Conservation (phyloP, 495 filamentous ascomycete species). For the Penicillium ochrochloron region DNA sequence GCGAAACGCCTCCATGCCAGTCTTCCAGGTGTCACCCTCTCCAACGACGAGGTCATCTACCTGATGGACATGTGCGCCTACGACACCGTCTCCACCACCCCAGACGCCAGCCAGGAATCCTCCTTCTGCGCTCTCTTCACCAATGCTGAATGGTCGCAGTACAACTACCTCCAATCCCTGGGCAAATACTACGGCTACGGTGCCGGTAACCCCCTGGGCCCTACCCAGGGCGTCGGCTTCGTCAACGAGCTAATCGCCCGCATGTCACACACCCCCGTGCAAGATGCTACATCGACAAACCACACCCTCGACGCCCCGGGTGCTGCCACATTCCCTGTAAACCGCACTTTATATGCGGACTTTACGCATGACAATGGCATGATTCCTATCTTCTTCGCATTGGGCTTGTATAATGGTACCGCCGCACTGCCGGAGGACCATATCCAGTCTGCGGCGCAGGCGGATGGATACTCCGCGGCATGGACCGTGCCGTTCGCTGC, state of each 20-base stretch:
- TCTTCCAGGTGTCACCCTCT: conserved; percentile 65
- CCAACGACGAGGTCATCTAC: conserved; percentile 58
- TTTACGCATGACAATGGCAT: conserved; percentile 90
- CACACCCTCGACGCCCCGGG: conserved; percentile 65
- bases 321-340: conserved; percentile 68
- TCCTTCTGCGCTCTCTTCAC: conserved; percentile 77
- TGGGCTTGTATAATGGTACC: conserved; percentile 73
- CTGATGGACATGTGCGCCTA: conserved; percentile 90
- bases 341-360: conserved; percentile 72
- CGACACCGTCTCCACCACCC: conserved; percentile 64
- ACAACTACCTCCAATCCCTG: conserved; percentile 76
- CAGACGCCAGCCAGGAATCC: conserved; percentile 47
- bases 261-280: conserved; percentile 66
- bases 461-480: conserved; percentile 65
- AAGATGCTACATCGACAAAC: conserved; percentile 73
- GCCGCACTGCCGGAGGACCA: conserved; percentile 51
- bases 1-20: conserved; percentile 62
- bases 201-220: conserved; percentile 73
- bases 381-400: conserved; percentile 69
- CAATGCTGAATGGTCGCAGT: conserved; percentile 67
- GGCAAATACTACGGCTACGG: conserved; percentile 82
- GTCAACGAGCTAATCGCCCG: conserved; percentile 85
- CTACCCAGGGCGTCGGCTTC: conserved; percentile 83
- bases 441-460: conserved; percentile 45
- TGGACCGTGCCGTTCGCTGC: conserved; percentile 83